Conservation (phyloP, 2,329 filamentous ascomycete species). For the Fusarium armeniacum region DNA sequence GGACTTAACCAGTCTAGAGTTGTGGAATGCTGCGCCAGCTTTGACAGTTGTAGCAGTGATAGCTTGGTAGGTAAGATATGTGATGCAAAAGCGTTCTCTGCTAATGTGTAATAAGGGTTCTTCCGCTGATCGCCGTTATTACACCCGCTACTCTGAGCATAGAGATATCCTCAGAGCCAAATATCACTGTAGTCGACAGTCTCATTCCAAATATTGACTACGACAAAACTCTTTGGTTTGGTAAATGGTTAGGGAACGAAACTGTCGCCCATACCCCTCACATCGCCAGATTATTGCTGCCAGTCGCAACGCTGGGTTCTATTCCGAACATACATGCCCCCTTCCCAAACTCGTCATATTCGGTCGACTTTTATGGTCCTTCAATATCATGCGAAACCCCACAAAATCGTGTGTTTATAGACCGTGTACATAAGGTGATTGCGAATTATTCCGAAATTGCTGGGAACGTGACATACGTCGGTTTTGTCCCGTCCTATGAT, state of each 20-base stretch:
- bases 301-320: not conserved
- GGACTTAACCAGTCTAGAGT: not conserved
- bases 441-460: accelerated
- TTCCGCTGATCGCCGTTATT: slow-evolving; percentile 13
- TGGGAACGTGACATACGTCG: not conserved
- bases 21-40: slow-evolving; percentile 7
- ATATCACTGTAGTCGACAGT: not conserved
- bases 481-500: not conserved
- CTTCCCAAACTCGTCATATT: slow-evolving; percentile 19
- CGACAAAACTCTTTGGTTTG: not conserved
- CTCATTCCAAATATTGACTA: slow-evolving; percentile 1
- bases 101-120: not conserved
- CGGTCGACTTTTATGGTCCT: slow-evolving; percentile 10
- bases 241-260: accelerated
- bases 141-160: not conserved
- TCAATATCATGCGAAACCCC: not conserved
- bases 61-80: slow-evolving; percentile 7
- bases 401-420: not conserved
- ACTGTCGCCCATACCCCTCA: not conserved
- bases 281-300: too few relatives aligned
- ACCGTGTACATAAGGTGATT: accelerated
- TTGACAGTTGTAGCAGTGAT: not conserved
- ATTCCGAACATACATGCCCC: slow-evolving; percentile 17
- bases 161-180: not conserved
- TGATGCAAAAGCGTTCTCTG: too few relatives aligned